These are phyloP conservation scores for Rhinocladiella mackenziei DNA, from an alignment of 2,329 filamentous ascomycete genomes.

Conservation along the genomic window DNA sequence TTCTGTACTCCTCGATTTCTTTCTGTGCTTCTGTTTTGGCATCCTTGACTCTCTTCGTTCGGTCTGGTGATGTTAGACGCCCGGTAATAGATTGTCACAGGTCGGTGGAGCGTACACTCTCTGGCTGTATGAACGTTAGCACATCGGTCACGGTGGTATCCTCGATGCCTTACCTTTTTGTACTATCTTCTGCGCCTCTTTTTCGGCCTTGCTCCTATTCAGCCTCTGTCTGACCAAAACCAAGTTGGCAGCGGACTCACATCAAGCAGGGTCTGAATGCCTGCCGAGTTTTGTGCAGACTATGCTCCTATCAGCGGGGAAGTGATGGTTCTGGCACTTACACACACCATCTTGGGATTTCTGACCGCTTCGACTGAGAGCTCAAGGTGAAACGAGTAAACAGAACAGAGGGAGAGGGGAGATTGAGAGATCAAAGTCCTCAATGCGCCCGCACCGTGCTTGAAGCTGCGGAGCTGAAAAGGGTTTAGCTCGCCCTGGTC, in stretches of 20 bases:
- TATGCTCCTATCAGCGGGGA: constrained; percentile 43
- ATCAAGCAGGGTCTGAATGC: constrained; percentile 97
- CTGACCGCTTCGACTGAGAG: neutral
- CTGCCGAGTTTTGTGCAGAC: constrained; percentile 97
- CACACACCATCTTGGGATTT: constrained; percentile 29
- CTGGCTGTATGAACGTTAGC: constrained; percentile 57
- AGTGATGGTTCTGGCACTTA: neutral
- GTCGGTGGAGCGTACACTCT: constrained; percentile 65
- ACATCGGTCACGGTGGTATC: constrained; percentile 2
- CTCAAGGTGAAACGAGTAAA: neutral
- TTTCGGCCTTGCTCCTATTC: constrained; percentile 67
- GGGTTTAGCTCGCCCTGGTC: constrained; percentile 10
- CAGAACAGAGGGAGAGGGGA: neutral
- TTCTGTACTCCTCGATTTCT: constrained; percentile 90
- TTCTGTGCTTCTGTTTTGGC: constrained; percentile 95
- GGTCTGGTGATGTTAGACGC: constrained; percentile 54
- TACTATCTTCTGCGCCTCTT: constrained; percentile 98
- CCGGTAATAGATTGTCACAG: constrained; percentile 1
- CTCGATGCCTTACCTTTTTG: constrained; percentile 68
- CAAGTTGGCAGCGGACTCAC: constrained; percentile 55
- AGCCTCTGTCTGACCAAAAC: constrained; percentile 1
- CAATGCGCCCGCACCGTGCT: constrained; percentile 16
- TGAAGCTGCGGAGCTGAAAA: constrained; percentile 20
- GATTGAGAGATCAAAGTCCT: neutral
- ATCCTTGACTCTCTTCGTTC: constrained; percentile 95